Percentiles rank a stretch among this genome's conserved stretches.
Evolutionary conservation across 2,329 filamentous ascomycete genomes (phyloP).

Genomic region (Pseudopithomyces maydicus): DNA sequence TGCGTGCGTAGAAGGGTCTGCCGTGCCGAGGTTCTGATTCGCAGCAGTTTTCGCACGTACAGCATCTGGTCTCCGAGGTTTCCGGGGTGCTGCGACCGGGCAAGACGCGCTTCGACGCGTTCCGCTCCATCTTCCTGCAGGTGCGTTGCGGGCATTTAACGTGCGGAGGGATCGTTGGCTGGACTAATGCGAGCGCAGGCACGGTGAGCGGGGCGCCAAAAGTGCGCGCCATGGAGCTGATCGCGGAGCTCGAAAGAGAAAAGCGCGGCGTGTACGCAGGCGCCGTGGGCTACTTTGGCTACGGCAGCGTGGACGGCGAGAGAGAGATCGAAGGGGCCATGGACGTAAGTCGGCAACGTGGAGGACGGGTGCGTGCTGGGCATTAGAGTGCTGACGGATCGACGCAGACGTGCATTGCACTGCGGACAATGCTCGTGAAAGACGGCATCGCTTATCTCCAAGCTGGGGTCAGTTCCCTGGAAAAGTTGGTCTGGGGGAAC

Average conservation of each 20-base stretch:
- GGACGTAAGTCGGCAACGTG: slow-evolving; percentile 60
- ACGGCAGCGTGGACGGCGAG: slow-evolving; percentile 70
- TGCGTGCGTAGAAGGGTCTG: slow-evolving; percentile 13
- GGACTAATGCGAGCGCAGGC: slow-evolving; percentile 24
- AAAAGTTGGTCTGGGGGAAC: slow-evolving; percentile 20
- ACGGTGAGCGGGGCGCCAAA: slow-evolving; percentile 96
- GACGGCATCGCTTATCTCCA: slow-evolving; percentile 91
- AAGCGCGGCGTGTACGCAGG: slow-evolving; percentile 96
- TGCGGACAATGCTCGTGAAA: slow-evolving; percentile 94
- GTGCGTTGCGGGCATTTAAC: slow-evolving; percentile 43
- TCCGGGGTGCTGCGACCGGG: slow-evolving; percentile 83
- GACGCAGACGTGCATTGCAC: slow-evolving; percentile 64
- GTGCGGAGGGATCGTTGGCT: slow-evolving; percentile 10
- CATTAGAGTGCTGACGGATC: slow-evolving; percentile 29
- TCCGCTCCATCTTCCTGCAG: slow-evolving; percentile 94
- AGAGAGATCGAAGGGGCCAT: slow-evolving; percentile 78
- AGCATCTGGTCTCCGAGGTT: slow-evolving; percentile 95
- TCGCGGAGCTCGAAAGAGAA: slow-evolving; percentile 90
- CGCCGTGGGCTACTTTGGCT: slow-evolving; percentile 96
- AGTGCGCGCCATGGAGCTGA: slow-evolving; percentile 95
- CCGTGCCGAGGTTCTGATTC: slow-evolving; percentile 9
- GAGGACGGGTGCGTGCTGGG: slow-evolving; percentile 6
- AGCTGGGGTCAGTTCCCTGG: slow-evolving; percentile 70
- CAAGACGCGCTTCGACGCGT: slow-evolving; percentile 92
- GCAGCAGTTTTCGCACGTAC: slow-evolving; percentile 84